These are phyloP conservation scores for Scheffersomyces lignosus DNA, from an alignment of 805 yeast species.

Conservation along the genomic window DNA sequence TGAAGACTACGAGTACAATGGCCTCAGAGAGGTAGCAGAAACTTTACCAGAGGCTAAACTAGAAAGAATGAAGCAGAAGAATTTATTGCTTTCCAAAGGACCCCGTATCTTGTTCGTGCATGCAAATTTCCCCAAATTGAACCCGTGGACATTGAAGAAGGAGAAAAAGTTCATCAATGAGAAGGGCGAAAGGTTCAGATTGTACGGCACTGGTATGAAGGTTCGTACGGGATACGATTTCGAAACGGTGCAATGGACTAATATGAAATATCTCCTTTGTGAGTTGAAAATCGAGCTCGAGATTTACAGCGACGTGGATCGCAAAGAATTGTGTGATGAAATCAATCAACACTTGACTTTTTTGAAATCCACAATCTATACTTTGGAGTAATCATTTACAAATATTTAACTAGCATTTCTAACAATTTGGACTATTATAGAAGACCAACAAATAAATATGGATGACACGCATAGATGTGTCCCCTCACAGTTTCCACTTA, in stretches of 20 bases:
- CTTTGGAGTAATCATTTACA: slow-evolving; percentile 37
- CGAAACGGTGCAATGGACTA: slow-evolving; percentile 58
- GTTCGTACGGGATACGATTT: slow-evolving; percentile 55
- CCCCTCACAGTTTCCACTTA: too few relatives aligned
- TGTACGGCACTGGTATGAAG: slow-evolving; percentile 59
- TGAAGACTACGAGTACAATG: slow-evolving; percentile 46
- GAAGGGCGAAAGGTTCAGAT: slow-evolving; percentile 49
- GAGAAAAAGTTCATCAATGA: slow-evolving; percentile 41
- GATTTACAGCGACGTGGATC: slow-evolving; percentile 41
- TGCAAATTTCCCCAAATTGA: slow-evolving; percentile 65
- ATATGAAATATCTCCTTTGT: slow-evolving; percentile 56
- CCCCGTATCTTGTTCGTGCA: slow-evolving; percentile 54
- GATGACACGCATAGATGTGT: too few relatives aligned
- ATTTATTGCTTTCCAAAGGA: slow-evolving; percentile 11
- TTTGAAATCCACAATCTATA: slow-evolving; percentile 36
- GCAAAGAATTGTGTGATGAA: slow-evolving; percentile 49
- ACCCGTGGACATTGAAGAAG: slow-evolving; percentile 55
- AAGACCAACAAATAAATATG: too few relatives aligned
- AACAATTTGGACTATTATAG: too few relatives aligned
- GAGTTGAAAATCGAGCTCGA: slow-evolving; percentile 47
- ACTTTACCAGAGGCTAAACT: slow-evolving; percentile 4
- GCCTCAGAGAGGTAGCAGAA: slow-evolving; percentile 1
- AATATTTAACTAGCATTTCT: too few relatives aligned
- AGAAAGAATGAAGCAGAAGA: slow-evolving; percentile 7
- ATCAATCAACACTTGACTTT: slow-evolving; percentile 46